Evolutionary conservation across 345 rosid genomes (phyloP), one percentile per base, ranked within the genome.

Genomic region (Trapa incisa): DNA sequence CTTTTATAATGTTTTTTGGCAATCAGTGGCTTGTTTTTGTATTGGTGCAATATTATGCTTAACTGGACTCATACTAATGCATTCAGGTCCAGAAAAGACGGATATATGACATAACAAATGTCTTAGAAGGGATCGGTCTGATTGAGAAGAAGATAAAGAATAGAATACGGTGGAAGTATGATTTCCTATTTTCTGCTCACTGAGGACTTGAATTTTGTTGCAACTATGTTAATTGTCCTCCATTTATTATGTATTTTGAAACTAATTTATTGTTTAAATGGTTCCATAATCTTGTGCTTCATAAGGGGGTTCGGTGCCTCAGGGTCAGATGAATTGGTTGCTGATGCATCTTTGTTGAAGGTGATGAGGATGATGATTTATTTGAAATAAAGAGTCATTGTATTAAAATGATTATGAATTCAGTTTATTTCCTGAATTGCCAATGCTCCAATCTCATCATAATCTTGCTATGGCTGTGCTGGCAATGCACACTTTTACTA

Each of bases 71-170:
- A 61, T 73, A 9, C 35, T 75, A 16, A 38, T 37, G 62, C n/a
- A 58, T 68, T 75, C 74, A 86, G 95, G 95, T 88, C 64, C 97
- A 94, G 72, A 91, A 94, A 81, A 83, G 96, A 76, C 90, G 99
- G 79, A 94, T 94, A 74, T 94, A 94, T 60, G 99, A 94, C 81
- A 94, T 94, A 77, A 94, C 99, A 54, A 94, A 94, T 81, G 99
- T 94, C 62, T 75, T 94, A 87, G 99, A 94, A 80, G 99, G 99
- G 78, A 89, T 94, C 67, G 97, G 88, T 77, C 95, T 94, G 45
- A 91, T 94, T 69, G 97, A 94, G 80, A 94, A 94, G 86, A 92
- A 86, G 76, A 80, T 91, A 43, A 94, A 91, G 82, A 94, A 91
- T 80, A 84, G 83, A 76, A 91, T 94, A 68, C 89, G 70, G 66